Evolutionary conservation across 2,329 filamentous ascomycete genomes (phyloP).

Genomic region (Chalaropsis thielavioides): DNA sequence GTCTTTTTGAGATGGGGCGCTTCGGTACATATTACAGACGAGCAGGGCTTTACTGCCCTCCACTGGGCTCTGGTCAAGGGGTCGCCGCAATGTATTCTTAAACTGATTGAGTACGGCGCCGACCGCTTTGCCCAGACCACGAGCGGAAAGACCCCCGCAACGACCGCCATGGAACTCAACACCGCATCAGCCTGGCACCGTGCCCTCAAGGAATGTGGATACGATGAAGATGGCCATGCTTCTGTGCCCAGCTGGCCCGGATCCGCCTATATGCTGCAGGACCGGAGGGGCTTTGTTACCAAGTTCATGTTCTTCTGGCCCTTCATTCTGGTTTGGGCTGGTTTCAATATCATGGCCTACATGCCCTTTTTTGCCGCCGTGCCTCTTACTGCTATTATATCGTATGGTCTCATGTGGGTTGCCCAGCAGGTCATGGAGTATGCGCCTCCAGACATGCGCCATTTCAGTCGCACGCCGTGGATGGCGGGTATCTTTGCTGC

Average conservation of each 20-base stretch:
- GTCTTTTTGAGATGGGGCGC: conserved; percentile 89
- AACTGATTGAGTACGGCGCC: conserved; percentile 86
- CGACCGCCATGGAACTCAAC: conserved; percentile 82
- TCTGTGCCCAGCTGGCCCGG: conserved; percentile 56
- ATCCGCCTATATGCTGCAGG: conserved; percentile 58
- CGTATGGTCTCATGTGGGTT: conserved; percentile 60
- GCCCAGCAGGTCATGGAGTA: conserved; percentile 66
- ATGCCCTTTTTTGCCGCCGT: conserved; percentile 61
- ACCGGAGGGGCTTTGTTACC: conserved; percentile 61
- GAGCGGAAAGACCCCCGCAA: conserved; percentile 77
- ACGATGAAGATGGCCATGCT: conserved; percentile 61
- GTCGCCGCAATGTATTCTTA: conserved; percentile 75
- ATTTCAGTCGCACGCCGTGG: conserved; percentile 86
- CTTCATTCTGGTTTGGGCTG: conserved; percentile 57
- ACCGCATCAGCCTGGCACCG: conserved; percentile 68
- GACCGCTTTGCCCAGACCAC: conserved; percentile 83
- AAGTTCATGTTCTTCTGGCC: conserved; percentile 87
- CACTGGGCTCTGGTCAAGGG: conserved; percentile 97
- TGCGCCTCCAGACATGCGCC: conserved; percentile 76
- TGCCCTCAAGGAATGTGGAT: conserved; percentile 72
- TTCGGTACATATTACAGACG: conserved; percentile 77
- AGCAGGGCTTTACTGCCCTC: conserved; percentile 83
- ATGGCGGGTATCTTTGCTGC: conserved; percentile 85
- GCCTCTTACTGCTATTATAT: conserved; percentile 51
- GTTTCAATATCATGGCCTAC: conserved; percentile 57